Percentiles rank a stretch among this genome's conserved stretches.
phyloP scores from a whole-genome alignment of 2,329 filamentous ascomycete genomes.

The Neurospora crassa region DNA sequence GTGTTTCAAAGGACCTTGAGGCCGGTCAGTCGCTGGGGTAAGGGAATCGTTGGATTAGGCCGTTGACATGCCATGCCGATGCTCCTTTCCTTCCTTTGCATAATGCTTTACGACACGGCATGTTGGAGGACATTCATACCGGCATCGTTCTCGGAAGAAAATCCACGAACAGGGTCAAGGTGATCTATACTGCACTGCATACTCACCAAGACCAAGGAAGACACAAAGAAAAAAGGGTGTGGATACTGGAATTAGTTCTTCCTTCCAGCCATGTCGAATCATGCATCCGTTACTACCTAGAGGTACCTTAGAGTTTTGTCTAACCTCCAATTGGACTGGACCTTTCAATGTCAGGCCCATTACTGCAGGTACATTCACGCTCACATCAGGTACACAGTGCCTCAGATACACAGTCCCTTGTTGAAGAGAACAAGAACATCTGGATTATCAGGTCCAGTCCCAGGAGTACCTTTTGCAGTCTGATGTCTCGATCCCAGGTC shows the following conservation, averaged over 20 bases:
- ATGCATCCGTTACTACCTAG: neutral
- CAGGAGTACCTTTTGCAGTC: too few species aligned
- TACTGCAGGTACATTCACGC: too few species aligned
- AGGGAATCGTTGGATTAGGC: too few species aligned
- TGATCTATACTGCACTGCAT: neutral
- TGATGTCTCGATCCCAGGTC: neutral
- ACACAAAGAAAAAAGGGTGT: neutral
- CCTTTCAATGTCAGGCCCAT: neutral
- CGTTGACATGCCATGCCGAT: too few species aligned
- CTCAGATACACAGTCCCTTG: neutral
- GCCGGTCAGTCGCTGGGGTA: neutral
- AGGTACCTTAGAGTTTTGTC: neutral
- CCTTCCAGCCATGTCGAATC: neutral
- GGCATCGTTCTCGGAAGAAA: neutral
- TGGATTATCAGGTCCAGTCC: too few species aligned
- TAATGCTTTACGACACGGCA: neutral
- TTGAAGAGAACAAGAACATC: too few species aligned
- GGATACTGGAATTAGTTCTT: neutral
- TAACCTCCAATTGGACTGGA: neutral
- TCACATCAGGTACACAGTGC: too few species aligned
- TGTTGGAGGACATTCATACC: neutral
- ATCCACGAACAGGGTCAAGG: neutral
- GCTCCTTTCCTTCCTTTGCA: neutral
- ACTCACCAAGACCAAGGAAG: neutral
- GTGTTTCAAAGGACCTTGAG: neutral